Percentiles rank a stretch among this genome's conserved stretches.
These are phyloP conservation scores for Hericium coralloides DNA, from an alignment of 768 basidiomycete species.

Conservation along the genomic window DNA sequence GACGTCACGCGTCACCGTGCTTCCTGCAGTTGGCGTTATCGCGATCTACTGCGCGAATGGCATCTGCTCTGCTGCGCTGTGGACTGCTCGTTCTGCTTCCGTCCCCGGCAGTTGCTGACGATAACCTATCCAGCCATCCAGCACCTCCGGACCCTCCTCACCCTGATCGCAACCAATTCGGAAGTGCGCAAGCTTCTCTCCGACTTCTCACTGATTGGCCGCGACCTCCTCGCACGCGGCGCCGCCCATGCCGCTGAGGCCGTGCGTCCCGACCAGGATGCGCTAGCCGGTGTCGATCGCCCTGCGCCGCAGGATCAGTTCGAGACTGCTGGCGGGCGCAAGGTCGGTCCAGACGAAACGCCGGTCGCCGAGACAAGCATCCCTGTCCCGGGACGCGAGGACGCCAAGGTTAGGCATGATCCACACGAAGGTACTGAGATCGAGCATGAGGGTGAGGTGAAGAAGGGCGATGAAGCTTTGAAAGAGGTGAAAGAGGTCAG, in stretches of 20 bases:
- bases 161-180: constrained; percentile 85
- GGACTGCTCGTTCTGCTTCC: background rate
- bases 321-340: constrained; percentile 34
- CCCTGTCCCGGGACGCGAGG: constrained; percentile 27
- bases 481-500: constrained; percentile 2
- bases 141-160: constrained; percentile 82
- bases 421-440: constrained; percentile 34
- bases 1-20: background rate
- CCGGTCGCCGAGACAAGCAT: constrained; percentile 39
- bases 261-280: constrained; percentile 58
- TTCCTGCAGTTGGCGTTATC: background rate
- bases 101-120: background rate
- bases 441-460: constrained; percentile 22
- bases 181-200: constrained; percentile 85
- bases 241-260: constrained; percentile 61
- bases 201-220: constrained; percentile 69
- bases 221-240: constrained; percentile 73
- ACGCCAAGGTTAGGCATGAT: constrained; percentile 37
- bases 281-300: constrained; percentile 57
- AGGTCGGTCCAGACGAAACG: constrained; percentile 35
- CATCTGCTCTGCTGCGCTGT: background rate
- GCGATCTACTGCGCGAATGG: too few species aligned
- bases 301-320: constrained; percentile 63
- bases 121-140: constrained; percentile 45
- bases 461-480: constrained; percentile 17